A percentile compares a stretch with the other conserved stretches of the same genome.
Evolutionary conservation across 2,329 filamentous ascomycete genomes (phyloP).

Genomic region (Fusarium sp.): DNA sequence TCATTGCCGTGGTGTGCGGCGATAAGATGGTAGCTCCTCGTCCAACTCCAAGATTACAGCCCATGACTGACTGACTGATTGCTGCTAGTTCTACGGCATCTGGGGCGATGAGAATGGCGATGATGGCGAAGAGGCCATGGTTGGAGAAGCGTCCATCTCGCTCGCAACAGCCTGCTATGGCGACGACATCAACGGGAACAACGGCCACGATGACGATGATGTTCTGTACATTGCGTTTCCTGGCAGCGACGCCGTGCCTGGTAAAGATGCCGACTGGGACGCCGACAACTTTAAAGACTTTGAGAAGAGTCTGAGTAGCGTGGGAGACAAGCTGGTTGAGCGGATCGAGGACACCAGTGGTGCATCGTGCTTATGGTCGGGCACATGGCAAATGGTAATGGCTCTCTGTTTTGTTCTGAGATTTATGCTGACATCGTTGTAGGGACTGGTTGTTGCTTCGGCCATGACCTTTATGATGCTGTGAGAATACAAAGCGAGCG

Average conservation of each 20-base stretch:
- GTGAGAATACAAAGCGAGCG: slow-evolving; percentile 38
- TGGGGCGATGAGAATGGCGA: slow-evolving; percentile 72
- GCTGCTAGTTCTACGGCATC: slow-evolving; percentile 64
- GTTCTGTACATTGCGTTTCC: slow-evolving; percentile 72
- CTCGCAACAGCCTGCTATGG: slow-evolving; percentile 69
- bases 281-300: slow-evolving; percentile 62
- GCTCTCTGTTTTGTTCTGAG: not conserved
- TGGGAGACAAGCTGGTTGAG: slow-evolving; percentile 64
- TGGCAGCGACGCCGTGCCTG: slow-evolving; percentile 66
- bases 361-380: slow-evolving; percentile 17
- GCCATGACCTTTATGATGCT: slow-evolving; percentile 41
- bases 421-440: slow-evolving; percentile 12
- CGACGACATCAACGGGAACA: slow-evolving; percentile 62
- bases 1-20: slow-evolving; percentile 66
- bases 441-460: slow-evolving; percentile 41
- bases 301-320: slow-evolving; percentile 60
- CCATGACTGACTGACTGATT: not conserved
- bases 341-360: slow-evolving; percentile 42
- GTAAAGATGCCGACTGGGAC: slow-evolving; percentile 64
- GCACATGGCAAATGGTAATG: slow-evolving; percentile 14
- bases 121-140: slow-evolving; percentile 57
- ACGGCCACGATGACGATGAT: slow-evolving; percentile 66
- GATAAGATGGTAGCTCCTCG: slow-evolving; percentile 54
- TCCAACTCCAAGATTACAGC: not conserved
- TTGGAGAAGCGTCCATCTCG: slow-evolving; percentile 68